Conservation (phyloP, 192 early-diverging fungal genomes). For the Coemansia sp. region DNA sequence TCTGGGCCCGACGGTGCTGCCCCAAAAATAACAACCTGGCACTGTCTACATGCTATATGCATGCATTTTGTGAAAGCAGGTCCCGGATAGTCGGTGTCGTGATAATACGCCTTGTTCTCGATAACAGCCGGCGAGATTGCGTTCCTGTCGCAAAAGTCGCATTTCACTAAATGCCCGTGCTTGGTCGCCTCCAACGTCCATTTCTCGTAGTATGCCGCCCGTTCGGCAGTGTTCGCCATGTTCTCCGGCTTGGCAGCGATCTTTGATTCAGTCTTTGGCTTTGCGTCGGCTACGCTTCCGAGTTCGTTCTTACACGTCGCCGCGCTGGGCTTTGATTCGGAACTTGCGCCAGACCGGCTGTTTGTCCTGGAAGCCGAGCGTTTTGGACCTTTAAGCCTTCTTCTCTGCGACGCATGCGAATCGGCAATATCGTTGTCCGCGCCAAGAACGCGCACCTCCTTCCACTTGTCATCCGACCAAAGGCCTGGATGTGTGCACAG, state of each 20-base stretch:
- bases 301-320: not conserved
- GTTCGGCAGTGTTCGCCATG: not conserved
- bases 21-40: constrained; percentile 36
- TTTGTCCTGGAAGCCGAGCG: not conserved
- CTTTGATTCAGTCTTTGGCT: not conserved
- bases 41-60: constrained; percentile 40
- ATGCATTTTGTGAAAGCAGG: constrained; percentile 43
- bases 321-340: not conserved
- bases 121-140: constrained; percentile 21
- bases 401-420: constrained; percentile 7
- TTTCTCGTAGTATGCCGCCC: constrained; percentile 6
- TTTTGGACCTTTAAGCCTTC: not conserved
- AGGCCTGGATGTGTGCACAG: constrained; percentile 65
- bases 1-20: constrained; percentile 12
- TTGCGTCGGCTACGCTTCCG: not conserved
- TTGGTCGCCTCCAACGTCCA: constrained; percentile 21
- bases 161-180: constrained; percentile 22
- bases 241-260: not conserved
- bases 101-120: constrained; percentile 8
- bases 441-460: constrained; percentile 35
- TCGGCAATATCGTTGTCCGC: constrained; percentile 24
- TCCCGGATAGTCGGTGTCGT: constrained; percentile 26
- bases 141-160: constrained; percentile 28
- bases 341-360: not conserved
- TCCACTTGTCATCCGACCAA: constrained; percentile 53